Base-by-base conservation (phyloP, 805 yeast species). In the Lipomyces japonicus region DNA sequence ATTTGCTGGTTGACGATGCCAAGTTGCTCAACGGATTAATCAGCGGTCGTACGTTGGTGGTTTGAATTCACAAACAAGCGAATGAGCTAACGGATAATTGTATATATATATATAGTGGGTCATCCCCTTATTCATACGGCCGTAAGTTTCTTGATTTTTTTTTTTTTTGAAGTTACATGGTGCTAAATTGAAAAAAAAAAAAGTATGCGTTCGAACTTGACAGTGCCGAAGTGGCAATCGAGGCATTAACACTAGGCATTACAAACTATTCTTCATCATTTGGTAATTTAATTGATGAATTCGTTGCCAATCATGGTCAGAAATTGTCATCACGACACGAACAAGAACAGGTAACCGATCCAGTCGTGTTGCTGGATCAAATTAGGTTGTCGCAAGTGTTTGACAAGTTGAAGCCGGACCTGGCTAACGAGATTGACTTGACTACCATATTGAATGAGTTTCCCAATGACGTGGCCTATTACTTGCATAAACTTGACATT, bases 121-220 rank as follows among this genome's bases (percentile, higher is more conserved):
- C 65, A 65, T 35, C 70, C 72, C 1, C 36, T 71, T 30, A 63
- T 67, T 16, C 69, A 65, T 44, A 57, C 70, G 37, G 69, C 66
- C 16, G 56, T 54, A 48, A 18, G 57, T 25, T 3, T 30, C n/a
- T 12, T 23, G 14, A 12, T 22, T 16, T 9, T 7, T 9, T 35
- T 35, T n/a, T n/a, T n/a, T n/a, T n/a, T n/a, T n/a, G n/a, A n/a
- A n/a, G n/a, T n/a, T n/a, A n/a, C n/a, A n/a, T n/a, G n/a, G n/a
- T n/a, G n/a, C n/a, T n/a, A n/a, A n/a, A n/a, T n/a, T n/a, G n/a
- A n/a, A n/a, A n/a, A n/a, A n/a, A n/a, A n/a, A n/a, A n/a, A n/a
- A 36, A 47, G 5, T 65, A 65, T 9, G 74, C 73, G 3, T 48
- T 62, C 7, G 72, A 70, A 43, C 35, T 63, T 21, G 66, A 68